These are phyloP conservation scores for Fistulinella prunicolor DNA, from an alignment of 768 basidiomycete genomes.

Conservation along the genomic window DNA sequence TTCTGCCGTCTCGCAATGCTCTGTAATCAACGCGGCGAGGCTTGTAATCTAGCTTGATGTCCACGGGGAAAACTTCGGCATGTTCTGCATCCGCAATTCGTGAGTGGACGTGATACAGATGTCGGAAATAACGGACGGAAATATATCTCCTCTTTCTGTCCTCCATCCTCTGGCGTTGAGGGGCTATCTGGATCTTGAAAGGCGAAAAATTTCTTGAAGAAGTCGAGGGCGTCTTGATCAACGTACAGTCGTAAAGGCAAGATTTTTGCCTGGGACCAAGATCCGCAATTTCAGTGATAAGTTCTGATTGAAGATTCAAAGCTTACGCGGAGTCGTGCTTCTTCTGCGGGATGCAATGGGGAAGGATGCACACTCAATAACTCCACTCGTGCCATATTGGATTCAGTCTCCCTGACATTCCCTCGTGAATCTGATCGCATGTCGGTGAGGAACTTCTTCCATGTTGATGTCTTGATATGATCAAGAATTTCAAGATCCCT, in stretches of 20 bases:
- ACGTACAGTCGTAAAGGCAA: constrained; percentile 89
- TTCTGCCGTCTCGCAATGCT: constrained; percentile 84
- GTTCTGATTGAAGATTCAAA: neutral
- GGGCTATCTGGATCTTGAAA: constrained; percentile 65
- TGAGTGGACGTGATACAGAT: constrained; percentile 6
- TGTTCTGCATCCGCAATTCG: constrained; percentile 54
- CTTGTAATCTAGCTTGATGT: constrained; percentile 97
- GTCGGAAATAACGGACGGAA: constrained; percentile 54
- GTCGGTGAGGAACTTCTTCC: constrained; percentile 94
- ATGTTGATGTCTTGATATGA: constrained; percentile 97
- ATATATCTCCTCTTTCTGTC: constrained; percentile 51
- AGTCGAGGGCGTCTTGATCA: constrained; percentile 98
- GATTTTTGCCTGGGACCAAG: constrained; percentile 67
- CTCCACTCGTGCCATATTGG: constrained; percentile 91
- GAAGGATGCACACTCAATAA: constrained; percentile 72
- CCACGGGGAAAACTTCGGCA: constrained; percentile 92
- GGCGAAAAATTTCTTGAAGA: constrained; percentile 93
- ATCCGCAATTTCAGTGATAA: constrained; percentile 1
- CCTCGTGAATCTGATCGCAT: constrained; percentile 83
- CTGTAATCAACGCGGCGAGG: constrained; percentile 94
- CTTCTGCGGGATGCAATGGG: constrained; percentile 62
- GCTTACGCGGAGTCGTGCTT: constrained; percentile 65
- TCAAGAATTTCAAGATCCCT: constrained; percentile 86
- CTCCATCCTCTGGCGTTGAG: constrained; percentile 31
- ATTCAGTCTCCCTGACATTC: constrained; percentile 85